A percentile compares a stretch with the other conserved stretches of the same genome.
These are phyloP conservation scores for Leccinum subrobustum DNA, from an alignment of 1,284 basidiomycete genomes.

Conservation along the genomic window DNA sequence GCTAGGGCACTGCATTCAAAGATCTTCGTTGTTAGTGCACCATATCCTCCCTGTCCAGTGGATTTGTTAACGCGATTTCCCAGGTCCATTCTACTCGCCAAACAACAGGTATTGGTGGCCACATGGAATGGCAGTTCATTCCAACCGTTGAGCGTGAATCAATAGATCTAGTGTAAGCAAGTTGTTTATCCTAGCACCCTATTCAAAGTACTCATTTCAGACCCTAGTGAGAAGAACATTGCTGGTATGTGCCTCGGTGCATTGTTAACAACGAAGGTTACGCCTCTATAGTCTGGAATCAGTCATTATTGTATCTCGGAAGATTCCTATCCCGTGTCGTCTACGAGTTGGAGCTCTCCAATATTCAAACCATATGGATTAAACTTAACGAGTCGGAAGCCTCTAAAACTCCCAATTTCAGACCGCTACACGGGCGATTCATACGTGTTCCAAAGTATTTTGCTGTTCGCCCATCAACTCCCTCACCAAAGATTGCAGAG, in stretches of 20 bases:
- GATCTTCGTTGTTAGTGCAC: background rate
- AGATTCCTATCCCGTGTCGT: conserved; percentile 79
- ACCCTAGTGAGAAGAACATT: conserved; percentile 63
- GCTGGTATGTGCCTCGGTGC: conserved; percentile 44
- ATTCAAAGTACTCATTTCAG: background rate
- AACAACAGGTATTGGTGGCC: conserved; percentile 90
- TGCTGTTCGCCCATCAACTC: conserved; percentile 81
- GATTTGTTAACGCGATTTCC: background rate
- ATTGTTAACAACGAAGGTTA: no score
- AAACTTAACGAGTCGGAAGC: background rate
- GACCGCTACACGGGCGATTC: conserved; percentile 43
- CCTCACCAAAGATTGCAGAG: conserved; percentile 73
- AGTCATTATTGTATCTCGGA: conserved; percentile 79
- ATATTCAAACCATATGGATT: conserved; percentile 37
- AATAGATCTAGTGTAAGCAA: conserved; percentile 76
- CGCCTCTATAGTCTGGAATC: conserved; percentile 65
- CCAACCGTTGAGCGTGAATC: conserved; percentile 96
- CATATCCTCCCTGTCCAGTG: no score
- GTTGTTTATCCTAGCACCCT: background rate
- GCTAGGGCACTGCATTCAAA: background rate
- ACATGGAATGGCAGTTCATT: conserved; percentile 89
- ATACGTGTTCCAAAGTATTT: conserved; percentile 87
- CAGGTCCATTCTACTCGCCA: background rate
- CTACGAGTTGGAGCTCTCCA: conserved; percentile 81
- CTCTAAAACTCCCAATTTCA: conserved; percentile 35